Base-by-base conservation (phyloP, 2,329 filamentous ascomycete genomes). In the Aspergillus amoenus region DNA sequence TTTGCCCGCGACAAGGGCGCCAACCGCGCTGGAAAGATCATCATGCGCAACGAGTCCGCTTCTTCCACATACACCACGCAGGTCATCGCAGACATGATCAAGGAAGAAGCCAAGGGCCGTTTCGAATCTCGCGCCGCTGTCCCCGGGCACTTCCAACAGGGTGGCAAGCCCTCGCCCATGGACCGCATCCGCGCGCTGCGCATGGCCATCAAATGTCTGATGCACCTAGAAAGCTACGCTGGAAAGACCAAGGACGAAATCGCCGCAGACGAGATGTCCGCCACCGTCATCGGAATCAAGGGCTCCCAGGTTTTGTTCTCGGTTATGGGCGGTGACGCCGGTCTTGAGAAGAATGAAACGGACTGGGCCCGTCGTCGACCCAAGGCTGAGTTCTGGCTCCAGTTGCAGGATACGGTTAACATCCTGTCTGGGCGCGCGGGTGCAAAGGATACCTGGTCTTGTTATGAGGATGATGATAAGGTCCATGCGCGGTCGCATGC, bases 11-110 rank as follows among this genome's bases (percentile, higher is more conserved):
- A 99, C 78, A 88, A 87, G 69, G 94, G 94, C 57, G 90, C 94
- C 73, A 91, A 88, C 47, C 88, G 93, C 54, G 93, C 93, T 0
- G 94, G 94, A 37, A 93, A 96, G 65, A 84, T 97, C 60, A 95
- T 99, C 62, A 85, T 99, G n/a, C 87, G 96, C 73, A 97, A 97
- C 75, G 94, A 99, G 76, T 93, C 92, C 76, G 90, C 94, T 6
- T 95, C 90, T 68, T 87, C 84, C 68, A 93, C 93, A 15, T 97
- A 97, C 81, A 90, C 84, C 49, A 96, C 94, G 17, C 92, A 96
- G 74, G 85, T 97, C 57, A 93, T 99, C 68, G 93, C 93, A 34
- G 89, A 93, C 70, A 97, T 97, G 77, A 96, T 99, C 77, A 90
- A 90, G 57, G 92, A 96, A 65, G 94, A 97, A 75, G 90, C 92